A percentile compares a stretch with the other conserved stretches of the same genome.
These are phyloP conservation scores for Acer negundo DNA, from an alignment of 345 rosid species.

Conservation along the genomic window DNA sequence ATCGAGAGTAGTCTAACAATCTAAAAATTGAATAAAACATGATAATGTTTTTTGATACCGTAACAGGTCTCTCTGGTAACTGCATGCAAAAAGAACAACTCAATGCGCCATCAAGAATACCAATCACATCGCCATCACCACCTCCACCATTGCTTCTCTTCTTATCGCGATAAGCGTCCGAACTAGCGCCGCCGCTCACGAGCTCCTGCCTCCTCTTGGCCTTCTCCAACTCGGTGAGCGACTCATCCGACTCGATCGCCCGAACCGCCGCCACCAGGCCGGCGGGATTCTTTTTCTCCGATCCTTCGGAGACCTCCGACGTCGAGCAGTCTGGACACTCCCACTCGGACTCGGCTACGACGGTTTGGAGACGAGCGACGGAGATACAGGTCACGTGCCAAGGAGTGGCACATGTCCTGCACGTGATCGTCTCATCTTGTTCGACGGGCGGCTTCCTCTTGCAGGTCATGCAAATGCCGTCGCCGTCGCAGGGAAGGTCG, in stretches of 20 bases:
- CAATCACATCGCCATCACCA: conserved; percentile 8
- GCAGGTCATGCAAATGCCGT: conserved; percentile 33
- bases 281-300: not conserved
- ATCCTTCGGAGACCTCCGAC: not conserved
- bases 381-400: conserved; percentile 32
- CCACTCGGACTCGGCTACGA: conserved; percentile 25
- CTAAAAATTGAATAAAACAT: not conserved
- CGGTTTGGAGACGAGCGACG: conserved; percentile 17
- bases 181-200: conserved; percentile 8
- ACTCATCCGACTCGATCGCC: conserved; percentile 28
- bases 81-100: conserved; percentile 35
- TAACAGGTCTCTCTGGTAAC: conserved; percentile 36
- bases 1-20: too few relatives aligned
- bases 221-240: conserved; percentile 27
- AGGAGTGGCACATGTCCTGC: conserved; percentile 33
- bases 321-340: conserved; percentile 35
- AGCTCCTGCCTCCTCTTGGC: conserved; percentile 28
- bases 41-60: conserved; percentile 14
- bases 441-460: conserved; percentile 19
- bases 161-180: not conserved
- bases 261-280: conserved; percentile 26
- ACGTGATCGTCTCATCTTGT: conserved; percentile 24
- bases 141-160: not conserved
- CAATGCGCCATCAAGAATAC: conserved; percentile 22
- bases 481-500: conserved; percentile 35